Base-by-base conservation (phyloP, 495 filamentous ascomycete species). In the Xylaria telfairii region DNA sequence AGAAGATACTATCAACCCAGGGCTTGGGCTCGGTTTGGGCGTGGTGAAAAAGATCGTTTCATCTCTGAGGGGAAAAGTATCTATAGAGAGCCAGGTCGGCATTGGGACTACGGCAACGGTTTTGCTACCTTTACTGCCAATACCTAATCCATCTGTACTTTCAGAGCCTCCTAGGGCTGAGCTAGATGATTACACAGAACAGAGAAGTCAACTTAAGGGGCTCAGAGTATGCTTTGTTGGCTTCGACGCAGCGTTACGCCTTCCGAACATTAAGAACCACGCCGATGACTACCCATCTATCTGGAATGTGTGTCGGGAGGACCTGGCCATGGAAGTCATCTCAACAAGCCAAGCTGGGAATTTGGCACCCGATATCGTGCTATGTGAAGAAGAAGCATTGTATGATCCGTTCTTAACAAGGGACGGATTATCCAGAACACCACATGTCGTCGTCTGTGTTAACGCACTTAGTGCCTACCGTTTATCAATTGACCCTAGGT, bases 11-110 rank as follows among this genome's bases (percentile, higher is more conserved):
- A 81, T 92, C 19, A 83, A 86, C 1, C 83, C 87, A 17, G 92
- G 92, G 7, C 87, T 90, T n/a, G 92, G 92, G 1, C 82, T 92
- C 1, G 91, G 91, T 1, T 82, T 93, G 44, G 88, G 87, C 63
- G 88, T 93, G 54, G 89, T 93, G 1, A 85, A 87, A 41, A 89
- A 91, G 62, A 84, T 93, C 12, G 82, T 92, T 7, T 82, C 81
- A 34, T 84, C 84, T 53, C 78, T 93, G 0, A 83, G 83, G 5
- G 89, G 92, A 0, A 78, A 82, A 4, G 85, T 93, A 46, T 81
- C 86, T 4, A 83, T 93, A 19, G 79, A 82, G n/a, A 91, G 88
- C 66, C 81, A 87, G 28, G 70, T 82, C 10, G 88, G 85, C 0
- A 78, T 81, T 4, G 90, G 91, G 0, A 92, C 91, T 0, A 85